Percentiles rank a stretch among this genome's conserved stretches.
Evolutionary conservation across 768 basidiomycete genomes (phyloP).

Genomic region (Tephrocybe sp.): DNA sequence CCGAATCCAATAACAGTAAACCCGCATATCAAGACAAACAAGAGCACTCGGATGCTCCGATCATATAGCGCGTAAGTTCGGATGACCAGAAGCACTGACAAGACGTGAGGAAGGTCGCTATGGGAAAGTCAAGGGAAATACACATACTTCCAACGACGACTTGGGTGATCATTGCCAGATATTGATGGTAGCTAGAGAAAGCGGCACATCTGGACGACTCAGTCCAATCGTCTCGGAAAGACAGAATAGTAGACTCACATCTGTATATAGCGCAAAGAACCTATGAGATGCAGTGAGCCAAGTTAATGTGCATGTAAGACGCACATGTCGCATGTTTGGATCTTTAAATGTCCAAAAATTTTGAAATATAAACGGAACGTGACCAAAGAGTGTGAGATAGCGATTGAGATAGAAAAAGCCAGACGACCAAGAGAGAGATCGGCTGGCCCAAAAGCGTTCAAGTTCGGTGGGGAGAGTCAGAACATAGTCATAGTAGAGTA

Average conservation of each 20-base stretch:
- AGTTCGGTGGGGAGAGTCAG: conserved; percentile 44
- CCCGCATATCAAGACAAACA: conserved; percentile 22
- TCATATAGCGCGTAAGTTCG: conserved; percentile 41
- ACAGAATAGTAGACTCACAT: no score
- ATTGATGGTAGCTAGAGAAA: conserved; percentile 28
- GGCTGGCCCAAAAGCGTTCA: conserved; percentile 40
- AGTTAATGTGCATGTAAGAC: not conserved
- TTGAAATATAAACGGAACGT: conserved; percentile 34
- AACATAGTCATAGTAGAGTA: conserved; percentile 48
- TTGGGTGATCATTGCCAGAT: conserved; percentile 32
- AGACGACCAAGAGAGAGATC: conserved; percentile 28
- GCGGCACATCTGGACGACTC: conserved; percentile 22
- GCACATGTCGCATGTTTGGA: conserved; percentile 22
- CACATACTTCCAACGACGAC: conserved; percentile 22
- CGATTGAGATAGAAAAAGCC: conserved; percentile 43
- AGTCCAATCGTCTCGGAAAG: no score
- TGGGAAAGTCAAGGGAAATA: conserved; percentile 19
- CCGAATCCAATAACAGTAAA: conserved; percentile 27
- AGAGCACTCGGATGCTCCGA: conserved; percentile 25
- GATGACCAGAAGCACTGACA: conserved; percentile 30
- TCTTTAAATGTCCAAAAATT: conserved; percentile 29
- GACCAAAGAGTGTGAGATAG: conserved; percentile 37
- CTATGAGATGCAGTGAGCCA: not conserved
- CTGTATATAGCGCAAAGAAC: not conserved
- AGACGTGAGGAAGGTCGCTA: conserved; percentile 29